Percentiles rank a stretch among this genome's conserved stretches.
Conservation (phyloP, 805 yeast species). For the Suhomyces sp. region DNA sequence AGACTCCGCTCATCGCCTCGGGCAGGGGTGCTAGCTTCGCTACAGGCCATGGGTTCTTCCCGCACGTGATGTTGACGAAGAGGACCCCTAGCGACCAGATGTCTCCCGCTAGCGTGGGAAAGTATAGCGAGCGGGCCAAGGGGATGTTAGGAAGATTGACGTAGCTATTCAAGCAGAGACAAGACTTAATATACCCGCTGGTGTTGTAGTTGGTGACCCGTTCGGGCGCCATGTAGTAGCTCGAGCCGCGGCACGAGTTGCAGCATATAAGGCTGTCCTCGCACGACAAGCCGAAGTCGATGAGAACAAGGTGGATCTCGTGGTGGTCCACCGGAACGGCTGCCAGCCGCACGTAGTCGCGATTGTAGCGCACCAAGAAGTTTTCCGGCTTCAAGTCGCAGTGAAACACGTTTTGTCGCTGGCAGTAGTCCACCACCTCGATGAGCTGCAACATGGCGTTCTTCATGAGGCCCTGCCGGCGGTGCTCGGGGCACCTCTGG, state of each 20-base stretch:
- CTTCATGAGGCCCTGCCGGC: slow-evolving; percentile 44
- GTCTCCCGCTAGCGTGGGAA: slow-evolving; percentile 76
- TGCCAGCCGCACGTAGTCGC: slow-evolving; percentile 18
- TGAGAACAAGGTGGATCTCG: slow-evolving; percentile 57
- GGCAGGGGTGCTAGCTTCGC: slow-evolving; percentile 59
- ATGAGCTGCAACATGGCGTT: slow-evolving; percentile 41
- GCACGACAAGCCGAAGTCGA: slow-evolving; percentile 90
- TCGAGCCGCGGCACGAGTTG: slow-evolving; percentile 79
- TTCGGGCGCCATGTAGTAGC: slow-evolving; percentile 94
- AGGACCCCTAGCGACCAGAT: slow-evolving; percentile 86
- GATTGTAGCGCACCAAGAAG: slow-evolving; percentile 35
- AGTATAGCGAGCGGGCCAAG: slow-evolving; percentile 19
- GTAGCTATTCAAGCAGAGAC: slow-evolving; percentile 31
- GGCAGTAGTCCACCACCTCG: slow-evolving; percentile 35
- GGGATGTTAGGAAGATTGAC: slow-evolving; percentile 20
- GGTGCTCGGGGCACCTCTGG: slow-evolving; percentile 45
- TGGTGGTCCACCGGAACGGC: slow-evolving; percentile 32
- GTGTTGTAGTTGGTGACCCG: slow-evolving; percentile 49
- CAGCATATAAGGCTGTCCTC: slow-evolving; percentile 54
- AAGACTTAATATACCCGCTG: slow-evolving; percentile 21
- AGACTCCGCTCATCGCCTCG: slow-evolving; percentile 44
- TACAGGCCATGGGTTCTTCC: slow-evolving; percentile 87
- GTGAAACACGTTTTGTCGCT: slow-evolving; percentile 32
- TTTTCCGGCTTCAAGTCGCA: slow-evolving; percentile 45
- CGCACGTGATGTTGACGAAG: slow-evolving; percentile 73